A percentile compares a stretch with the other conserved stretches of the same genome.
Conservation (phyloP, 108 stramenopile species). For the Skeletonema menzelii region DNA sequence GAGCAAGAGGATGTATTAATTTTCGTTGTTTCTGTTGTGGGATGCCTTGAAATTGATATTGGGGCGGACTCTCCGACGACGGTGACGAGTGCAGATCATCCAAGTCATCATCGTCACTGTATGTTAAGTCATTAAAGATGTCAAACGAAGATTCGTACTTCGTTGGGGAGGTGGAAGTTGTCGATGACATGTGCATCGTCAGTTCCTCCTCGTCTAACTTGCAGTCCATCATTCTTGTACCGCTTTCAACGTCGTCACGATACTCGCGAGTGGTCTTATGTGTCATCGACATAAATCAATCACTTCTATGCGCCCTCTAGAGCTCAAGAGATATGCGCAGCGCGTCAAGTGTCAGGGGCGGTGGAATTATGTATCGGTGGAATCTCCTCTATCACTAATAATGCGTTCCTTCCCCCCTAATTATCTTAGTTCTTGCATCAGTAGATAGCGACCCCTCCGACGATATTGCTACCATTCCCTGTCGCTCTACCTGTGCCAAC, state of each 20-base stretch:
- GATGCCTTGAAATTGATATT: constrained; percentile 2
- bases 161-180: constrained; percentile 2
- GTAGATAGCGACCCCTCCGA: no score
- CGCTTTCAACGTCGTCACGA: not conserved
- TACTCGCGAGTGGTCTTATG: not conserved
- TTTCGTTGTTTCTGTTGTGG: constrained; percentile 5
- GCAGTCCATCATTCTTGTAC: not conserved
- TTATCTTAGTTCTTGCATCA: no score
- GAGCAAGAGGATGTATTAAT: constrained; percentile 36
- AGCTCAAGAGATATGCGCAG: not conserved
- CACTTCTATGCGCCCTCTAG: not conserved
- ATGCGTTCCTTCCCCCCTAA: no score
- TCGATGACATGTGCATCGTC: not conserved
- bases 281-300: not conserved
- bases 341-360: not conserved
- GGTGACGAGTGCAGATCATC: constrained; percentile 12
- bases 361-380: no score
- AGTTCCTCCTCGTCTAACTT: not conserved
- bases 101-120: constrained; percentile 39
- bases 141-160: constrained; percentile 6
- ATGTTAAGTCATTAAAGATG: constrained; percentile 39
- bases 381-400: no score
- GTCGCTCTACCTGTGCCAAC: no score
- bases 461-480: no score
- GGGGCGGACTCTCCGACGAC: not conserved